A percentile compares a stretch with the other conserved stretches of the same genome.
These are phyloP conservation scores for Daedaleopsis sinensis DNA, from an alignment of 768 basidiomycete species.

Conservation along the genomic window DNA sequence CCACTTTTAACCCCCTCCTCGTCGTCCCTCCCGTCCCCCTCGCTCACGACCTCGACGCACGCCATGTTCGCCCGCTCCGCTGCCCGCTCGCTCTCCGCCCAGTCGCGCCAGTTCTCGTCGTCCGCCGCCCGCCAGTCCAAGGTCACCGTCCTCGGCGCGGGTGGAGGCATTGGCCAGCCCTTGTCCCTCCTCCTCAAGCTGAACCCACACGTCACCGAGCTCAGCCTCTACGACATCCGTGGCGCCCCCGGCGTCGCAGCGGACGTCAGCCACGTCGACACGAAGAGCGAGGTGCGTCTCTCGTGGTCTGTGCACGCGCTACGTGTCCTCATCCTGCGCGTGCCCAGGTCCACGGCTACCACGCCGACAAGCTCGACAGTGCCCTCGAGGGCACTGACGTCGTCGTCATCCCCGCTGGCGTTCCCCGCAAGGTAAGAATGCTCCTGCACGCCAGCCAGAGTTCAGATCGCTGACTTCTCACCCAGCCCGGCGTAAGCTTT, in stretches of 20 bases:
- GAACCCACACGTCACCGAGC: constrained; percentile 84
- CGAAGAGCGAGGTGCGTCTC: constrained; percentile 69
- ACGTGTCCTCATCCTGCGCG: constrained; percentile 1
- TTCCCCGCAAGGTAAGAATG: constrained; percentile 86
- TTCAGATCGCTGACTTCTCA: constrained; percentile 28
- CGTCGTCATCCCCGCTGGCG: constrained; percentile 98
- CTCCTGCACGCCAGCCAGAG: constrained; percentile 1
- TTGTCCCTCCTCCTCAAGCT: constrained; percentile 91
- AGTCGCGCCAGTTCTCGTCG: constrained; percentile 75
- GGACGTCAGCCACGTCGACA: constrained; percentile 95
- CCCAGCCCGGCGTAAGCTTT: constrained; percentile 79
- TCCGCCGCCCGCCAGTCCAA: constrained; percentile 74
- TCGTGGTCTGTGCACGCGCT: constrained; percentile 3
- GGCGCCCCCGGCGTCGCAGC: constrained; percentile 97
- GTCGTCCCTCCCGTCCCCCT: constrained; percentile 7
- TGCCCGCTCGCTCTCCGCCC: constrained; percentile 55
- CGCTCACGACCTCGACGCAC: constrained; percentile 13
- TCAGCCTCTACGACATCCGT: constrained; percentile 93
- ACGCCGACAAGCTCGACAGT: constrained; percentile 85
- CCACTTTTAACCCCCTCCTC: constrained; percentile 7
- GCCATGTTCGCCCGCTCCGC: constrained; percentile 71
- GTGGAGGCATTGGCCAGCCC: constrained; percentile 98
- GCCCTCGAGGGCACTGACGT: constrained; percentile 91
- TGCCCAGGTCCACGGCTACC: constrained; percentile 73
- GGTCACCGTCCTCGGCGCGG: constrained; percentile 97